phyloP scores from a whole-genome alignment of 306 rosid species.

The Medicago arabica region DNA sequence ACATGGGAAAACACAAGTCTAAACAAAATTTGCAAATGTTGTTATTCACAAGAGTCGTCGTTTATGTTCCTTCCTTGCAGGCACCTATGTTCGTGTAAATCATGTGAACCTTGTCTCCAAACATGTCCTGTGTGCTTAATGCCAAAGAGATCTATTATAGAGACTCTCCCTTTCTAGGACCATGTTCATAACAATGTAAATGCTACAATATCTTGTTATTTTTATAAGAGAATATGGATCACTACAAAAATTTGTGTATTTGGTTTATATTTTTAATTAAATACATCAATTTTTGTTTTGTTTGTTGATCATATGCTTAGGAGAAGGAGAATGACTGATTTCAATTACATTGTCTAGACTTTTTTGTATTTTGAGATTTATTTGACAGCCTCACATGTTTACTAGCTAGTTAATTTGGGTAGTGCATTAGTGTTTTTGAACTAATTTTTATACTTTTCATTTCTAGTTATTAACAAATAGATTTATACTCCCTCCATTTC shows the following conservation, averaged over 20 bases:
- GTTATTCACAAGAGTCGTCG: constrained; percentile 53
- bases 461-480: no score
- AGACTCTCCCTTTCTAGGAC: background rate
- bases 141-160: background rate
- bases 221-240: no score
- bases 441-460: no score
- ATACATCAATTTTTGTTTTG: no score
- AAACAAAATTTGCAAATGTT: constrained; percentile 52
- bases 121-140: background rate
- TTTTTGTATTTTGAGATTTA: no score
- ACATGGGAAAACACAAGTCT: background rate
- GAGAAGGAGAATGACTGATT: background rate
- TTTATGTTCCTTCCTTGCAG: constrained; percentile 81
- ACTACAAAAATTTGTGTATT: no score
- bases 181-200: background rate
- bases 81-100: constrained; percentile 64
- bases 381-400: no score
- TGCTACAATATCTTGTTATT: no score
- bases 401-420: no score
- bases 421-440: no score
- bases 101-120: background rate
- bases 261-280: no score
- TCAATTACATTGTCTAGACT: background rate
- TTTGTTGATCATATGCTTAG: background rate
- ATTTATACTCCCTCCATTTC: no score